A percentile compares a stretch with the other conserved stretches of the same genome.
Evolutionary conservation across 2,329 filamentous ascomycete genomes (phyloP).

Genomic region (Phaeophleospora eucalypticola): DNA sequence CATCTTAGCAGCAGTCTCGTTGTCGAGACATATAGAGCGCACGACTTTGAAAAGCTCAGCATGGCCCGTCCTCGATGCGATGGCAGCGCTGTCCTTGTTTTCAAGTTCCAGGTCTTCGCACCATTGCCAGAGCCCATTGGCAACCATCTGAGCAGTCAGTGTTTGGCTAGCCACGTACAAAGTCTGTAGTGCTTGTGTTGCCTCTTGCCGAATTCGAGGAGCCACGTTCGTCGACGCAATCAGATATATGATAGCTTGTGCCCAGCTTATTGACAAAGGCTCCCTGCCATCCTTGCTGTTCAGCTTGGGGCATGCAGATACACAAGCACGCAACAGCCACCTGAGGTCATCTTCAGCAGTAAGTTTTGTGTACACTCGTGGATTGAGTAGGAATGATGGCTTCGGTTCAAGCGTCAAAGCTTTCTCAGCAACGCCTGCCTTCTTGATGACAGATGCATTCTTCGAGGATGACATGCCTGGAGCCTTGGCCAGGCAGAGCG

Average conservation of each 20-base stretch:
- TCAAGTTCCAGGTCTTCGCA: slow-evolving; percentile 60
- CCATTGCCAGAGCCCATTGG: slow-evolving; percentile 77
- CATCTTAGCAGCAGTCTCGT: slow-evolving; percentile 47
- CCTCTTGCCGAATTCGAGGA: slow-evolving; percentile 60
- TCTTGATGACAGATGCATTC: slow-evolving; percentile 56
- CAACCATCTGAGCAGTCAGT: slow-evolving; percentile 58
- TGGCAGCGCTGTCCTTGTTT: slow-evolving; percentile 74
- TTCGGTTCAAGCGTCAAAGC: slow-evolving; percentile 70
- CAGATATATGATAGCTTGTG: slow-evolving; percentile 77
- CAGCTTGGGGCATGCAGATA: slow-evolving; percentile 48
- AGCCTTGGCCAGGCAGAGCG: slow-evolving; percentile 56
- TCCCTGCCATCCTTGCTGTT: slow-evolving; percentile 38
- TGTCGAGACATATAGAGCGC: slow-evolving; percentile 59
- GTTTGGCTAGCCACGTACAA: slow-evolving; percentile 59
- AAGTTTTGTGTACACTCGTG: slow-evolving; percentile 79
- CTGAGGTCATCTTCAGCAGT: slow-evolving; percentile 67
- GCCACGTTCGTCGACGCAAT: slow-evolving; percentile 62
- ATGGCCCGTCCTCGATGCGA: slow-evolving; percentile 60
- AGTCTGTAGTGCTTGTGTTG: slow-evolving; percentile 57
- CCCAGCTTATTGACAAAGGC: slow-evolving; percentile 53
- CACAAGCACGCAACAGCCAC: slow-evolving; percentile 71
- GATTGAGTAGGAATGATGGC: slow-evolving; percentile 80
- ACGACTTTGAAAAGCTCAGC: slow-evolving; percentile 59
- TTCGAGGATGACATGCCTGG: slow-evolving; percentile 51
- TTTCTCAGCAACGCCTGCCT: slow-evolving; percentile 60